Evolutionary conservation across 2,329 filamentous ascomycete species (phyloP).

Genomic region (Pseudogymnoascus sp.): DNA sequence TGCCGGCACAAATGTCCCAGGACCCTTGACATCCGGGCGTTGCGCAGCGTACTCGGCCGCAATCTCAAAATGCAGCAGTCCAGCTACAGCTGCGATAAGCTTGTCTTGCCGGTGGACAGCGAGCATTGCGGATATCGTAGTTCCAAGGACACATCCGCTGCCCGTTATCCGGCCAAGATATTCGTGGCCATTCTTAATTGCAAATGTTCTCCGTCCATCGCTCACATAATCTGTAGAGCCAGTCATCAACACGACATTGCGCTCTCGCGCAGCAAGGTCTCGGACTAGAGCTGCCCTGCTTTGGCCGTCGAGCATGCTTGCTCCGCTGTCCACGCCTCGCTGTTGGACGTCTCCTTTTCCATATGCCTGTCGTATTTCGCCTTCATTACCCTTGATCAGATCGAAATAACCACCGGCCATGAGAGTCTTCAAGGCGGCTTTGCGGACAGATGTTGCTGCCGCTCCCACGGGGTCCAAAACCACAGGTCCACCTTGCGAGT

Average conservation of each 20-base stretch:
- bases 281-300: constrained; percentile 57
- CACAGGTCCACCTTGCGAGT: constrained; percentile 63
- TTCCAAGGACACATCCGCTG: constrained; percentile 79
- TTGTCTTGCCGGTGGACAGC: constrained; percentile 55
- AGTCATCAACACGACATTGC: constrained; percentile 73
- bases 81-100: constrained; percentile 66
- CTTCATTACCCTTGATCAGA: constrained; percentile 90
- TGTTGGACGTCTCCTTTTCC: constrained; percentile 55
- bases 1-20: constrained; percentile 77
- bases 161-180: constrained; percentile 65
- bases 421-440: constrained; percentile 61
- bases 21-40: constrained; percentile 60
- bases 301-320: constrained; percentile 41
- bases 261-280: constrained; percentile 57
- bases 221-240: constrained; percentile 69
- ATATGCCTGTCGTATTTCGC: constrained; percentile 69
- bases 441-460: constrained; percentile 69
- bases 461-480: constrained; percentile 87
- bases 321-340: constrained; percentile 73
- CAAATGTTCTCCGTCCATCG: constrained; percentile 60
- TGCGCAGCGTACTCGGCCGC: constrained; percentile 57
- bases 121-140: constrained; percentile 67
- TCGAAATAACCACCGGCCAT: constrained; percentile 69
- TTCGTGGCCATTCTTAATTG: constrained; percentile 68
- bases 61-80: constrained; percentile 68